Conservation (phyloP, 2,329 filamentous ascomycete species). For the Huntiella savannae region DNA sequence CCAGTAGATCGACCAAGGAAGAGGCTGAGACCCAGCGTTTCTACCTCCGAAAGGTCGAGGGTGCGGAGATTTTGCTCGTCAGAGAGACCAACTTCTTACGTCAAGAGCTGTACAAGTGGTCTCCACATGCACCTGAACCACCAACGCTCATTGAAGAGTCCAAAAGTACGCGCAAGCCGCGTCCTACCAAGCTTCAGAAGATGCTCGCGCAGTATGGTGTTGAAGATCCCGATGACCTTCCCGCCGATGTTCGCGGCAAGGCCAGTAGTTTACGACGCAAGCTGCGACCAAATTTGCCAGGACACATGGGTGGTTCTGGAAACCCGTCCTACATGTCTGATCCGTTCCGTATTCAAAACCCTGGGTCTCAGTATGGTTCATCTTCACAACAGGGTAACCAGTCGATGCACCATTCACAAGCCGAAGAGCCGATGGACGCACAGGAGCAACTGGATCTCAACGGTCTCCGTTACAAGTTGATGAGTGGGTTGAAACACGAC, state of each 20-base stretch:
- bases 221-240: constrained; percentile 76
- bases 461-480: constrained; percentile 16
- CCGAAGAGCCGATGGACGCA: constrained; percentile 19
- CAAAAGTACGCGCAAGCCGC: constrained; percentile 80
- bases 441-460: constrained; percentile 23
- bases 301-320: constrained; percentile 7
- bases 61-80: constrained; percentile 77
- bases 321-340: constrained; percentile 13
- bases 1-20: constrained; percentile 46
- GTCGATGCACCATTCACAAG: constrained; percentile 14
- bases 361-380: constrained; percentile 12
- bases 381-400: constrained; percentile 11
- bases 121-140: constrained; percentile 66
- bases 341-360: constrained; percentile 14
- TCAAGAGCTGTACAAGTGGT: constrained; percentile 88
- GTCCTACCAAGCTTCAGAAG: constrained; percentile 93
- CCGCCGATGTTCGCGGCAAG: constrained; percentile 64
- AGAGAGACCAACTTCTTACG: constrained; percentile 97
- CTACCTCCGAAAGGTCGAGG: constrained; percentile 91
- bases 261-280: constrained; percentile 56
- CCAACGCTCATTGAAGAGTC: constrained; percentile 77
- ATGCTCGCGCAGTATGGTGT: constrained; percentile 77
- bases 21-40: constrained; percentile 45
- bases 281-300: constrained; percentile 34
- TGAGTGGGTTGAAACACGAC: constrained; percentile 27